These are phyloP conservation scores for Camellia sinensis DNA, from an alignment of 148 eudicot genomes.

Conservation along the genomic window DNA sequence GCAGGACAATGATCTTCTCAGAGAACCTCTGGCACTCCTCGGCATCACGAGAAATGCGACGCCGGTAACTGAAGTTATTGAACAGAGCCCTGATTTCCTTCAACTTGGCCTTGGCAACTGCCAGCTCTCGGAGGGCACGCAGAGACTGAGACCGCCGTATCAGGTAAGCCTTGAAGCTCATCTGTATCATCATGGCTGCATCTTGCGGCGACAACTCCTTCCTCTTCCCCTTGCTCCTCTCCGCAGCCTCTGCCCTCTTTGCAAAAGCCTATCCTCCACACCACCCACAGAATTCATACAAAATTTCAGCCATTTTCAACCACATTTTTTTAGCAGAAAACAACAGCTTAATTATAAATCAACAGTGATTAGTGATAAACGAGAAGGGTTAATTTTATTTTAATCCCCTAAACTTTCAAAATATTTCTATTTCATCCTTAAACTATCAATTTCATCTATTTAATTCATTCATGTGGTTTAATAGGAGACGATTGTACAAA, in stretches of 20 bases:
- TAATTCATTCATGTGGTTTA: too few species aligned
- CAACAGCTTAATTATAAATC: background rate
- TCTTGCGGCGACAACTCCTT: slow-evolving; percentile 78
- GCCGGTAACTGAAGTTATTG: slow-evolving; percentile 83
- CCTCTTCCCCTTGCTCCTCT: slow-evolving; percentile 55
- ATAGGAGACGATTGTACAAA: too few species aligned
- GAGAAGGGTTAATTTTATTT: too few species aligned
- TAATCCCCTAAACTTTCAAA: too few species aligned
- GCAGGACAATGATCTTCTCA: slow-evolving; percentile 82
- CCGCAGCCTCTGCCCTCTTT: slow-evolving; percentile 45
- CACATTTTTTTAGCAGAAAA: background rate
- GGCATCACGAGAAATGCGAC: slow-evolving; percentile 63
- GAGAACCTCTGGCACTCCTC: slow-evolving; percentile 88
- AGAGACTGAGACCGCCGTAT: slow-evolving; percentile 76
- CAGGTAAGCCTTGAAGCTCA: slow-evolving; percentile 70
- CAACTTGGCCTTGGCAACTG: slow-evolving; percentile 77
- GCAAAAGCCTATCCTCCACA: slow-evolving; percentile 59
- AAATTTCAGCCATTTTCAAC: background rate
- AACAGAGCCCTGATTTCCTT: slow-evolving; percentile 83
- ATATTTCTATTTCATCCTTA: too few species aligned
- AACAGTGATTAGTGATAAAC: too few species aligned
- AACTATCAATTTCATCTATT: too few species aligned
- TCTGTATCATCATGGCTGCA: slow-evolving; percentile 79
- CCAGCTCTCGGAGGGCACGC: slow-evolving; percentile 87
- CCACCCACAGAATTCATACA: background rate